Evolutionary conservation across 345 rosid species (phyloP).

Genomic region (Salix koriyanagi): DNA sequence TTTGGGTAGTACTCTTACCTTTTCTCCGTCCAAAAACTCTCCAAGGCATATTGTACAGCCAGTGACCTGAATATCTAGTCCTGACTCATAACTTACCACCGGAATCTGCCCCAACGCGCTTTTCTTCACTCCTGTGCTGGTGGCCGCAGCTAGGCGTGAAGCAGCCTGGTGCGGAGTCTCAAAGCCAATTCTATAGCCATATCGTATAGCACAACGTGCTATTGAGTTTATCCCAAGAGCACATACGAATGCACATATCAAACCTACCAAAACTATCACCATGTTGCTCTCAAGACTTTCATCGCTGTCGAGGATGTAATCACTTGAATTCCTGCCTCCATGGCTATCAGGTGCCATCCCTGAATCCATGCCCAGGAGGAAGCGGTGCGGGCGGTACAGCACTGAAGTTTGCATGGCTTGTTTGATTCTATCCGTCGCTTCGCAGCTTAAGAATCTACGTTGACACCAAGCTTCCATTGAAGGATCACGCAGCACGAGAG

Average conservation of each 20-base stretch:
- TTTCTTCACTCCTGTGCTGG: neutral
- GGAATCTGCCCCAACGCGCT: neutral
- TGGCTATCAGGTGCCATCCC: neutral
- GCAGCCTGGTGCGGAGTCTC: neutral
- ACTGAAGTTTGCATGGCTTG: neutral
- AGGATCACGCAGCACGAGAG: neutral
- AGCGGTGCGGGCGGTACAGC: neutral
- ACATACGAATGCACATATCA: neutral
- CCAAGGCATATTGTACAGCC: conserved; percentile 10
- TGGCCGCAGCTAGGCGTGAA: neutral
- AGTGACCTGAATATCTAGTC: neutral
- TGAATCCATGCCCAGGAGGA: neutral
- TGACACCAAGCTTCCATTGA: neutral
- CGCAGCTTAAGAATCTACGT: neutral
- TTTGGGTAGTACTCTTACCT: neutral
- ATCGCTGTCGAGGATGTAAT: neutral
- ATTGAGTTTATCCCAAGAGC: neutral
- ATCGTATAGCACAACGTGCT: neutral
- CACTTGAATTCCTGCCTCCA: neutral
- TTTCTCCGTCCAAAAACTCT: neutral
- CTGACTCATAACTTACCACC: neutral
- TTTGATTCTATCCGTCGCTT: neutral
- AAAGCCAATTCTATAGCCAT: neutral
- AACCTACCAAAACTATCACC: conserved; percentile 1
- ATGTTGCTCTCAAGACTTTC: neutral